Evolutionary conservation across 345 rosid species (phyloP).

Genomic region (Brassica cretica): DNA sequence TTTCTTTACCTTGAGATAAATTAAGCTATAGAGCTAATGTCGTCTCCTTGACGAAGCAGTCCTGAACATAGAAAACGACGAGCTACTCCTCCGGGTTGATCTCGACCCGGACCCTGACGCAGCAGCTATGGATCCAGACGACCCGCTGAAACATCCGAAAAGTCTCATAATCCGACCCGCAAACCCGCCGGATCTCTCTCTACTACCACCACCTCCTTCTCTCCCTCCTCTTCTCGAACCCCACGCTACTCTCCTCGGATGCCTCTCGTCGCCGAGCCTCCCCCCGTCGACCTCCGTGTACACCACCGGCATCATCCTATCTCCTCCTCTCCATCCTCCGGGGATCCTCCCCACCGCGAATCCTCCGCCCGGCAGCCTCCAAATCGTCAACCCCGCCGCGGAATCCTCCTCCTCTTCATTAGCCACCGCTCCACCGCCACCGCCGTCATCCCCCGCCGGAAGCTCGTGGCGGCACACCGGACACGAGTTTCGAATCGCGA

Average conservation of each 20-base stretch:
- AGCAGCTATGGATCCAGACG: slow-evolving; percentile 37
- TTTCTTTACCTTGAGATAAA: neutral
- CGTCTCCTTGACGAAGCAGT: slow-evolving; percentile 36
- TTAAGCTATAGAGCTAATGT: neutral
- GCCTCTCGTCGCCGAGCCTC: slow-evolving; percentile 49
- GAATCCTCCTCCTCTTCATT: slow-evolving; percentile 42
- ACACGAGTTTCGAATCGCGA: slow-evolving; percentile 77
- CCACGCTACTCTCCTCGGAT: slow-evolving; percentile 81
- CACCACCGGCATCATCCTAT: slow-evolving; percentile 77
- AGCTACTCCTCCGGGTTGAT: slow-evolving; percentile 26
- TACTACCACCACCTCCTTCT: slow-evolving; percentile 36
- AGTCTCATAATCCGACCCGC: slow-evolving; percentile 48
- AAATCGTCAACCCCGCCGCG: slow-evolving; percentile 80
- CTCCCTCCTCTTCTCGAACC: slow-evolving; percentile 54
- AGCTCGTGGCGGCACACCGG: slow-evolving; percentile 93
- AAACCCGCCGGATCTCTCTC: slow-evolving; percentile 54
- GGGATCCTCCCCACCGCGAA: slow-evolving; percentile 90
- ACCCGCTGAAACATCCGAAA: slow-evolving; percentile 61
- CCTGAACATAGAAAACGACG: slow-evolving; percentile 31
- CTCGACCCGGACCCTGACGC: slow-evolving; percentile 28
- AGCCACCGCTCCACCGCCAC: slow-evolving; percentile 10
- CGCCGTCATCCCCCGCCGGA: slow-evolving; percentile 50
- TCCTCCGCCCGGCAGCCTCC: slow-evolving; percentile 95
- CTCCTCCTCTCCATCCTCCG: slow-evolving; percentile 68
- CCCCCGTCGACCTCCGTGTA: slow-evolving; percentile 94